Evolutionary conservation across 176 grass and related monocot genomes (phyloP).

Genomic region (Oryza meyeriana): DNA sequence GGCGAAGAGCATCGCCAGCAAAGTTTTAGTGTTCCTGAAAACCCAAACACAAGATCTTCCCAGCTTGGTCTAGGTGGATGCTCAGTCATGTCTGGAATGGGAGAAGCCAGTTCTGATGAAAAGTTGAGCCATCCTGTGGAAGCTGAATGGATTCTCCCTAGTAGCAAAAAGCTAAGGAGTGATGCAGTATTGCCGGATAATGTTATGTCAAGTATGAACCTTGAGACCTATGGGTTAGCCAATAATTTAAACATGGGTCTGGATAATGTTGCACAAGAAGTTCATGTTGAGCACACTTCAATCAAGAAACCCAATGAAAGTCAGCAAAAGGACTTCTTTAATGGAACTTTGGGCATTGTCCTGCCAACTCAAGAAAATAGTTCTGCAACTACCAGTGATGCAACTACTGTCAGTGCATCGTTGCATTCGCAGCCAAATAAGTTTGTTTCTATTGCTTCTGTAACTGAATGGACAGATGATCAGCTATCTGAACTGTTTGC

Average conservation of each 20-base stretch:
- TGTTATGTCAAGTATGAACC: neutral
- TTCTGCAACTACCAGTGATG: neutral
- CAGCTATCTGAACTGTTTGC: conserved; percentile 33
- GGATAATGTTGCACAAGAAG: conserved; percentile 4
- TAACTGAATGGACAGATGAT: conserved; percentile 41
- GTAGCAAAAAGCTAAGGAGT: conserved; percentile 24
- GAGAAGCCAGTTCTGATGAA: neutral
- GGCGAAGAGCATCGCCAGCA: neutral
- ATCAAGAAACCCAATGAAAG: neutral
- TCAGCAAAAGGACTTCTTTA: neutral
- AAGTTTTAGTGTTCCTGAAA: neutral
- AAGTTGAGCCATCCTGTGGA: neutral
- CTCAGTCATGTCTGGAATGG: neutral
- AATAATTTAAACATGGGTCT: neutral
- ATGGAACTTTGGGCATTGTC: neutral
- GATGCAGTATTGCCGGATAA: neutral
- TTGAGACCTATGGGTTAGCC: neutral
- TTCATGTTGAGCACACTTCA: neutral
- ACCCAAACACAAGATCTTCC: neutral
- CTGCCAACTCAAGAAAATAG: conserved; percentile 15
- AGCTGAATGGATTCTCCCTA: neutral
- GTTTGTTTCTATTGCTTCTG: neutral
- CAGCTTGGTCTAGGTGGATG: conserved; percentile 9
- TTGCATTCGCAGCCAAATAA: neutral
- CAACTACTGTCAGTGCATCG: neutral